phyloP scores from a whole-genome alignment of 495 filamentous ascomycete species.

The Aspergillus asperescens region DNA sequence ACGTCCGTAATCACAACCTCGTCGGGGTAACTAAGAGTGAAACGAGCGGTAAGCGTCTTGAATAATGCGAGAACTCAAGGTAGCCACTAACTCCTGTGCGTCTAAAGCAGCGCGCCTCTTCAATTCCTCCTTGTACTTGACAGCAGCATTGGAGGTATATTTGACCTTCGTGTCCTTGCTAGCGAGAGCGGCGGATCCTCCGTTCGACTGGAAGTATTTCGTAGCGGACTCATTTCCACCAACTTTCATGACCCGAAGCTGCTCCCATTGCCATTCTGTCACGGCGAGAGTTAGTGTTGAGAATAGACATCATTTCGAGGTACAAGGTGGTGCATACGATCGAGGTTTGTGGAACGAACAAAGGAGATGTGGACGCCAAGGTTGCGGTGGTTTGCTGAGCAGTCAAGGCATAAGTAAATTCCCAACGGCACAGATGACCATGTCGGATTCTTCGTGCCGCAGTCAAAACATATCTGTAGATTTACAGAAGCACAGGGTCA shows the following conservation, averaged over 20 bases:
- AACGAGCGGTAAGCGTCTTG: background rate
- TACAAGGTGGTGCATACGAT: slow-evolving; percentile 64
- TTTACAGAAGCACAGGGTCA: slow-evolving; percentile 1
- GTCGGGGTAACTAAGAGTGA: slow-evolving; percentile 61
- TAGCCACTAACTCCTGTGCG: slow-evolving; percentile 62
- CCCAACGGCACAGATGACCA: slow-evolving; percentile 97
- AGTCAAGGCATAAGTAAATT: slow-evolving; percentile 97
- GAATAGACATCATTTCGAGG: background rate
- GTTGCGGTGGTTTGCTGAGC: slow-evolving; percentile 87
- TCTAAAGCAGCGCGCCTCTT: slow-evolving; percentile 76
- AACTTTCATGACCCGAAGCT: slow-evolving; percentile 96
- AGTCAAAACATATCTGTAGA: slow-evolving; percentile 89
- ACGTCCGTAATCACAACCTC: slow-evolving; percentile 83
- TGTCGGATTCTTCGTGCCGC: slow-evolving; percentile 91
- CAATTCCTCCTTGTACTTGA: slow-evolving; percentile 95
- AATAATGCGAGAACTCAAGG: background rate
- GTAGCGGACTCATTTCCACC: slow-evolving; percentile 97
- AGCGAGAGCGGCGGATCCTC: slow-evolving; percentile 84
- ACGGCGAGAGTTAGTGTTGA: slow-evolving; percentile 17
- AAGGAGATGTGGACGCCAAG: slow-evolving; percentile 95
- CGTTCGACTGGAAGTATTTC: slow-evolving; percentile 94
- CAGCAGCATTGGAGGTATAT: slow-evolving; percentile 83
- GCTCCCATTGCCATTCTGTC: slow-evolving; percentile 98
- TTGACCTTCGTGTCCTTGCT: slow-evolving; percentile 96
- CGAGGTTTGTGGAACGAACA: slow-evolving; percentile 95